These are phyloP conservation scores for Claviceps capensis DNA, from an alignment of 2,329 filamentous ascomycete species.

Conservation along the genomic window DNA sequence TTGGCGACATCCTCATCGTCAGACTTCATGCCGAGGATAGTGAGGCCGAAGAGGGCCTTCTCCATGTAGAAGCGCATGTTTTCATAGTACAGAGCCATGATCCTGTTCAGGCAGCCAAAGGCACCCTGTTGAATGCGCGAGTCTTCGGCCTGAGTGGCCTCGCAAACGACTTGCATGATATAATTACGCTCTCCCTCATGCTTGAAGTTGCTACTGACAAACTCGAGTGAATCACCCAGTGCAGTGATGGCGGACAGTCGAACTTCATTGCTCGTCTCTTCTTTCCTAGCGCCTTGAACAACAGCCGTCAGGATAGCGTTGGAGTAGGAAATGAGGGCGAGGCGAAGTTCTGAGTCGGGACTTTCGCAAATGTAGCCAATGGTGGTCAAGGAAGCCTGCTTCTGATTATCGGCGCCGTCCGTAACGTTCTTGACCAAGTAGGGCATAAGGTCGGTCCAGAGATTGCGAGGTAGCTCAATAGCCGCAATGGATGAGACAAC, in stretches of 20 bases:
- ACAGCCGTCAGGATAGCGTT: slow-evolving; percentile 97
- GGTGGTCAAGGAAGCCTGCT: slow-evolving; percentile 87
- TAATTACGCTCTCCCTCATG: slow-evolving; percentile 99
- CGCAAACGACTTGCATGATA: slow-evolving; percentile 99
- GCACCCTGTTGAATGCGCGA: slow-evolving; percentile 86
- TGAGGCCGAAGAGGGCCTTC: slow-evolving; percentile 94
- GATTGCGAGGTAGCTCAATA: slow-evolving; percentile 83
- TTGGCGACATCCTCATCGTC: slow-evolving; percentile 97
- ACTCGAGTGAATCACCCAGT: slow-evolving; percentile 91
- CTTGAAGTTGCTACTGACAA: slow-evolving; percentile 96
- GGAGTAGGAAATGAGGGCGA: slow-evolving; percentile 71
- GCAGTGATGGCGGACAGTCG: slow-evolving; percentile 86
- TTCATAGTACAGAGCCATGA: slow-evolving; percentile 98
- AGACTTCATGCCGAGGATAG: slow-evolving; percentile 96
- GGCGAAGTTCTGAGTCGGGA: slow-evolving; percentile 74
- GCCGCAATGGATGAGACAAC: slow-evolving; percentile 90
- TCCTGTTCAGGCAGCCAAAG: slow-evolving; percentile 94
- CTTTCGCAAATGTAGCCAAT: slow-evolving; percentile 98
- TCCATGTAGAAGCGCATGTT: slow-evolving; percentile 99
- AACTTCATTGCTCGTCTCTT: slow-evolving; percentile 84
- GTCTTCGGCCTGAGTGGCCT: slow-evolving; percentile 91
- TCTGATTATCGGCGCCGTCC: slow-evolving; percentile 72
- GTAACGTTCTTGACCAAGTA: slow-evolving; percentile 86
- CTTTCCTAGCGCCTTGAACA: slow-evolving; percentile 91
- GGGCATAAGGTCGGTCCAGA: slow-evolving; percentile 88